These are phyloP conservation scores for Pelargonium citronellum DNA, from an alignment of 441 rosid species.

Conservation along the genomic window DNA sequence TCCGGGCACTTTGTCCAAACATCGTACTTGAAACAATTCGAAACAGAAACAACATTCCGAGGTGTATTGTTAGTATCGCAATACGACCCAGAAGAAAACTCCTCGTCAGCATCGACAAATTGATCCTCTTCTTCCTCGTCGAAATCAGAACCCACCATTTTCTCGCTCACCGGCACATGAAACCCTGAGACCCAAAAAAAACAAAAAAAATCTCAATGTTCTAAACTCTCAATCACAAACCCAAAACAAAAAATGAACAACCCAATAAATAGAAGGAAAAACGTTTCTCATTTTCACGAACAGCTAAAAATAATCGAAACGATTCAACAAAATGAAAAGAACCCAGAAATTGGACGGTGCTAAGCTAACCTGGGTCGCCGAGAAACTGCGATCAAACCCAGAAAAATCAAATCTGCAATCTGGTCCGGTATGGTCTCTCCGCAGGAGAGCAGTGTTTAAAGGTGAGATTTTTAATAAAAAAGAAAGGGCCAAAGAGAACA, in stretches of 20 bases:
- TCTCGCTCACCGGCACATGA: constrained; percentile 49
- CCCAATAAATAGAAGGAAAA: constrained; percentile 21
- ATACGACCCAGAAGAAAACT: constrained; percentile 35
- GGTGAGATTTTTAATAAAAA: not conserved
- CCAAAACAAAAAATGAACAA: constrained; percentile 49
- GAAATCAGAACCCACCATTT: constrained; percentile 43
- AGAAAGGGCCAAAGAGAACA: not conserved
- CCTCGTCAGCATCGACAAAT: constrained; percentile 65
- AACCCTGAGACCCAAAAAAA: constrained; percentile 31
- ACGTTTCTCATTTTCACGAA: too few species aligned
- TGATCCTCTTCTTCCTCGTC: constrained; percentile 48
- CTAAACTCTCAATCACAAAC: constrained; percentile 30
- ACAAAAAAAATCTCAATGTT: constrained; percentile 35
- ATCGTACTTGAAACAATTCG: constrained; percentile 29
- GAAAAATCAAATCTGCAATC: not conserved
- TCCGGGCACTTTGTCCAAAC: constrained; percentile 21
- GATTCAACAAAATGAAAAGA: not conserved
- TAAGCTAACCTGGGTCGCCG: constrained; percentile 1
- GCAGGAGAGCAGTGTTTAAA: not conserved
- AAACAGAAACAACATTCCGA: constrained; percentile 21
- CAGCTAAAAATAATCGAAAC: not conserved
- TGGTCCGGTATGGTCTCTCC: not conserved
- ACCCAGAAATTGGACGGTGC: not conserved
- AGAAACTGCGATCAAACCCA: not conserved
- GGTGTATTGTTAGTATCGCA: not conserved